phyloP scores from a whole-genome alignment of 2,329 filamentous ascomycete species.

The Magnaporthiopsis poae region DNA sequence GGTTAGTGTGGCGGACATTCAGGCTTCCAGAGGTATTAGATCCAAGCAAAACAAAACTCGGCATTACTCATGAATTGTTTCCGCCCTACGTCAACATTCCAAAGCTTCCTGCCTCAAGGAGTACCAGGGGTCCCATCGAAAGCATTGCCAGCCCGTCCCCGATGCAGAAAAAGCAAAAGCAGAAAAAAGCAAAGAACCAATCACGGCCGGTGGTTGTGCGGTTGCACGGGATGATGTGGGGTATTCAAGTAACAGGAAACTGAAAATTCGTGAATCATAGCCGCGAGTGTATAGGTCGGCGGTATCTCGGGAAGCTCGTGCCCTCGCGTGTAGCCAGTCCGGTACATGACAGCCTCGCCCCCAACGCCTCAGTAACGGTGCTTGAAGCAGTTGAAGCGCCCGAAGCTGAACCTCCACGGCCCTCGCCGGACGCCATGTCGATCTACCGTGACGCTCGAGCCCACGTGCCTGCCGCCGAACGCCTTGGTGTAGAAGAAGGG shows the following conservation, averaged over 20 bases:
- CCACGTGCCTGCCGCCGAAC: conserved; percentile 39
- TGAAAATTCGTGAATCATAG: too few relatives aligned
- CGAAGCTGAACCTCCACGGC: conserved; percentile 40
- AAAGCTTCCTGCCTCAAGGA: background rate
- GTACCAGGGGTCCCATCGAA: background rate
- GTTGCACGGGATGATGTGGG: background rate
- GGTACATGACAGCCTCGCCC: background rate
- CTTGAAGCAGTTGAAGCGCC: conserved; percentile 41
- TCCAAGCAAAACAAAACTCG: background rate
- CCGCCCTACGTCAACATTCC: background rate
- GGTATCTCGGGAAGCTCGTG: too few relatives aligned
- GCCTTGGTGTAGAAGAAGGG: conserved; percentile 37
- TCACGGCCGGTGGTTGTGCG: too few relatives aligned
- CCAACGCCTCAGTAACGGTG: background rate
- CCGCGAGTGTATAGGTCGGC: too few relatives aligned
- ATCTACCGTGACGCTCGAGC: conserved; percentile 37
- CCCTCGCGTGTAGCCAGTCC: background rate
- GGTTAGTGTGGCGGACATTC: too few relatives aligned
- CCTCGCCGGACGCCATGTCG: conserved; percentile 37
- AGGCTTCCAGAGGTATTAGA: too few relatives aligned
- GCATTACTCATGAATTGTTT: background rate
- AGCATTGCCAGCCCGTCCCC: background rate
- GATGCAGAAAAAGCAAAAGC: background rate
- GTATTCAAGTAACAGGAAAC: too few relatives aligned
- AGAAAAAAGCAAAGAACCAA: background rate